These are phyloP conservation scores for Pestalotiopsis sp. DNA, from an alignment of 2,329 filamentous ascomycete genomes.

Conservation along the genomic window DNA sequence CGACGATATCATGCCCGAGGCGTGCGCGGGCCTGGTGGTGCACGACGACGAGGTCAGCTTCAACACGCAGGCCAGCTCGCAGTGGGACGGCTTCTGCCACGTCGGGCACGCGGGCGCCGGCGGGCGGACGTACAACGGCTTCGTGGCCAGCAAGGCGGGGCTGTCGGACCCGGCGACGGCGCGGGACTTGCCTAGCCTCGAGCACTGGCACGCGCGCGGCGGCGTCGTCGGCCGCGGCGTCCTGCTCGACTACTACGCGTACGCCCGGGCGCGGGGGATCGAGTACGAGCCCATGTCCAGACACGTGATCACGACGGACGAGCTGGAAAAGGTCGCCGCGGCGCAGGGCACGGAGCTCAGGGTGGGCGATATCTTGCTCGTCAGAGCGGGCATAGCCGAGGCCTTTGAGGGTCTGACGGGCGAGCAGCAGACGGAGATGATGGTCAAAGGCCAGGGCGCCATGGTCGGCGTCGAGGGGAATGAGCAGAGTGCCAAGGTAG, in stretches of 20 bases:
- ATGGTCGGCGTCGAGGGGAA: conserved; percentile 51
- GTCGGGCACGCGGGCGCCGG: conserved; percentile 12
- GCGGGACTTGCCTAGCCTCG: conserved; percentile 1
- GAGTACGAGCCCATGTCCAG: conserved; percentile 42
- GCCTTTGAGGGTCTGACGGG: conserved; percentile 39
- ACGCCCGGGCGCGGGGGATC: conserved; percentile 39
- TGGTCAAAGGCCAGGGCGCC: conserved; percentile 28
- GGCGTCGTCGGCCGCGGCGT: conserved; percentile 54
- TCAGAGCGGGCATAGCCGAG: conserved; percentile 48
- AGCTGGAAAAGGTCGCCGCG: conserved; percentile 45
- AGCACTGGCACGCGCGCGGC: conserved; percentile 26
- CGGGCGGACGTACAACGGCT: conserved; percentile 10
- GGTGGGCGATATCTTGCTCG: conserved; percentile 58
- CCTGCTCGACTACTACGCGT: conserved; percentile 54
- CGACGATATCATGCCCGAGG: conserved; percentile 9
- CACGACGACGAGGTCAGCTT: conserved; percentile 17
- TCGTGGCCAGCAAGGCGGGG: conserved; percentile 6
- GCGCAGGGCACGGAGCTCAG: conserved; percentile 45
- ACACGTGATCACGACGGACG: conserved; percentile 43
- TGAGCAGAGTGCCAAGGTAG: conserved; percentile 43
- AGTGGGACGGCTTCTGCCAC: conserved; percentile 18
- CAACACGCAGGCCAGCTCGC: conserved; percentile 17
- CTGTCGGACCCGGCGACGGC: conserved; percentile 10
- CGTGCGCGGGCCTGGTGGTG: background rate
- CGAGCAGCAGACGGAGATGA: conserved; percentile 14